Base-by-base conservation (phyloP, 2,329 filamentous ascomycete genomes). In the Alternaria sp. region DNA sequence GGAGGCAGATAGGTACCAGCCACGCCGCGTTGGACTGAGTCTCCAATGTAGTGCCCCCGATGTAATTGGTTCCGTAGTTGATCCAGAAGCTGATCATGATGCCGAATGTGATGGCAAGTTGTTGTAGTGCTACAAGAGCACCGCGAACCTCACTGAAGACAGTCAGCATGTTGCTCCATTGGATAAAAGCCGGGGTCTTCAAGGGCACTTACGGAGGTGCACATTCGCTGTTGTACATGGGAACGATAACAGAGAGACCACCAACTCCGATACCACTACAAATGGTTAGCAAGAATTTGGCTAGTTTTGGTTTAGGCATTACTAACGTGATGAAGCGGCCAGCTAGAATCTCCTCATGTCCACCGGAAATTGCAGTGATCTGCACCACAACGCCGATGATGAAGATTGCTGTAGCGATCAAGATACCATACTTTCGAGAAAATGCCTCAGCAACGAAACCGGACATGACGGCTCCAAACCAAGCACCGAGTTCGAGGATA, bases 401-500 rank as follows among this genome's bases (percentile, higher is more conserved):
- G 75, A 93, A 93, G 22, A 93, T 84, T 11, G 79, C 74, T 1
- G 86, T 87, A 11, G 89, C 89, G 34, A 91, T 83, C 16, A 93
- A 77, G 56, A 92, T 88, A 7, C 87, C 85, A 63, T 89, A 89
- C 75, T 92, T 92, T 47, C 91, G 84, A 2, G 88, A 90, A 51
- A 89, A 75, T 4, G 84, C 81, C 72, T 93, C 91, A 18, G 90
- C 90, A n/a, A 93, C 75, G 70, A 90, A 90, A 1, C 90, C 89
- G 3, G 87, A 90, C 41, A 90, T 82, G 3, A 94, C 77, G 0
- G 89, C 87, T 38, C 91, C 91, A n/a, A 92, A 73, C 90, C 90
- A 93, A 43, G 90, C 91, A 53, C 91, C 91, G 2, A 93, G 85
- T 73, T 93, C 90, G 26, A 93, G 86, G 64, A 92, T 92, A 2